phyloP scores from a whole-genome alignment of 306 rosid species.

The Coriaria nepalensis region DNA sequence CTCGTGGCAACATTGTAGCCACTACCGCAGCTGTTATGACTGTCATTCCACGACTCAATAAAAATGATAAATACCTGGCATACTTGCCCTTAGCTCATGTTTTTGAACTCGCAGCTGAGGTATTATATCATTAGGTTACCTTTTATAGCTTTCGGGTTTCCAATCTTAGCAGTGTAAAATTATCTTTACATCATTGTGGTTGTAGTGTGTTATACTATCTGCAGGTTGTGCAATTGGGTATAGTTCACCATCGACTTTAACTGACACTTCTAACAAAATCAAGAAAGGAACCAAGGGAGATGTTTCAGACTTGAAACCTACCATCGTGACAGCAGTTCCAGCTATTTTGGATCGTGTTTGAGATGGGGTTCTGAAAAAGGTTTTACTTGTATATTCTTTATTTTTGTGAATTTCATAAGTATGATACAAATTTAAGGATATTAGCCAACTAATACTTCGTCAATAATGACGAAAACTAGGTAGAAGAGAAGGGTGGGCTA shows the following conservation, averaged over 20 bases:
- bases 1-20: slow-evolving; percentile 82
- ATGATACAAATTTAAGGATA: slow-evolving; percentile 5
- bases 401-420: slow-evolving; percentile 3
- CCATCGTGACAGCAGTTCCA: slow-evolving; percentile 73
- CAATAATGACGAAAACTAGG: slow-evolving; percentile 25
- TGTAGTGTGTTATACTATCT: slow-evolving; percentile 74
- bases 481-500: slow-evolving; percentile 53
- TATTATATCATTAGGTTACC: slow-evolving; percentile 2
- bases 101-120: slow-evolving; percentile 95
- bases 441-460: neutral
- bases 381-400: slow-evolving; percentile 10
- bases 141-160: slow-evolving; percentile 3
- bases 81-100: slow-evolving; percentile 94
- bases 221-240: slow-evolving; percentile 67
- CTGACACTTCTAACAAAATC: slow-evolving; percentile 70
- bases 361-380: slow-evolving; percentile 81
- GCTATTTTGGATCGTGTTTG: slow-evolving; percentile 84
- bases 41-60: slow-evolving; percentile 48
- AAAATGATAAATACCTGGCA: slow-evolving; percentile 68
- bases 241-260: slow-evolving; percentile 61
- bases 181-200: slow-evolving; percentile 22
- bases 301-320: slow-evolving; percentile 57
- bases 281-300: slow-evolving; percentile 94
- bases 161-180: slow-evolving; percentile 1
- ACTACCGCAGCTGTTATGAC: slow-evolving; percentile 68